Percentiles rank a stretch among this genome's conserved stretches.
Evolutionary conservation across 805 yeast genomes (phyloP).

Genomic region (Yamadazyma kitorensis): DNA sequence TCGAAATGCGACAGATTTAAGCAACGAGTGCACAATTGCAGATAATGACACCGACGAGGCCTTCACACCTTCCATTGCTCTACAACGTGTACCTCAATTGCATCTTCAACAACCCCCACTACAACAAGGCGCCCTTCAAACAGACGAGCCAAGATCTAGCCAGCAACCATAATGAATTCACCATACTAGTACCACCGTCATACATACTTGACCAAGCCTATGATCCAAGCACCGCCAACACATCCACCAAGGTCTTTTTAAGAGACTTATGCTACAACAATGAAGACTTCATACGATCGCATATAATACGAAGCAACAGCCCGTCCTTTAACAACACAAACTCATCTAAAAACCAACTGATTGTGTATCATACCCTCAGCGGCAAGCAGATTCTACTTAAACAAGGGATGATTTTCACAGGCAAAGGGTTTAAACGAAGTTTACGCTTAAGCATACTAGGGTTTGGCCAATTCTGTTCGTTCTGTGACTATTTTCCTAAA

Average conservation of each 20-base stretch:
- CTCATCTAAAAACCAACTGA: slow-evolving; percentile 33
- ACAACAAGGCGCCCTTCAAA: slow-evolving; percentile 41
- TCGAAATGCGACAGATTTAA: no score
- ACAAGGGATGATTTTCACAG: slow-evolving; percentile 53
- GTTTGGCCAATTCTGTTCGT: slow-evolving; percentile 50
- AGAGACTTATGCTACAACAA: slow-evolving; percentile 51
- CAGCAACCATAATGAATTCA: slow-evolving; percentile 47
- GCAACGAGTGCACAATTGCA: no score
- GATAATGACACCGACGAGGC: no score
- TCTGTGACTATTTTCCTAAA: slow-evolving; percentile 57
- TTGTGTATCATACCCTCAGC: slow-evolving; percentile 52
- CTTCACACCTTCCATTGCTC: slow-evolving; percentile 48
- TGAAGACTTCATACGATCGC: slow-evolving; percentile 62
- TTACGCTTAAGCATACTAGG: slow-evolving; percentile 42
- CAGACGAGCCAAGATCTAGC: slow-evolving; percentile 44
- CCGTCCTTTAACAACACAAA: slow-evolving; percentile 24
- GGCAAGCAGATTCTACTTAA: slow-evolving; percentile 55
- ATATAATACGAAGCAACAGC: slow-evolving; percentile 44
- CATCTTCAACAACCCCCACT: slow-evolving; percentile 59
- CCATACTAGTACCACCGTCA: slow-evolving; percentile 65
- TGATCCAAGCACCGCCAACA: slow-evolving; percentile 24
- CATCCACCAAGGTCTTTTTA: slow-evolving; percentile 29
- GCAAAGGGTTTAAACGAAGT: slow-evolving; percentile 54
- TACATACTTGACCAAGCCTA: slow-evolving; percentile 34
- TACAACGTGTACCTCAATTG: slow-evolving; percentile 64